Conservation (phyloP, 768 basidiomycete species). For the Termitomyces sp. region DNA sequence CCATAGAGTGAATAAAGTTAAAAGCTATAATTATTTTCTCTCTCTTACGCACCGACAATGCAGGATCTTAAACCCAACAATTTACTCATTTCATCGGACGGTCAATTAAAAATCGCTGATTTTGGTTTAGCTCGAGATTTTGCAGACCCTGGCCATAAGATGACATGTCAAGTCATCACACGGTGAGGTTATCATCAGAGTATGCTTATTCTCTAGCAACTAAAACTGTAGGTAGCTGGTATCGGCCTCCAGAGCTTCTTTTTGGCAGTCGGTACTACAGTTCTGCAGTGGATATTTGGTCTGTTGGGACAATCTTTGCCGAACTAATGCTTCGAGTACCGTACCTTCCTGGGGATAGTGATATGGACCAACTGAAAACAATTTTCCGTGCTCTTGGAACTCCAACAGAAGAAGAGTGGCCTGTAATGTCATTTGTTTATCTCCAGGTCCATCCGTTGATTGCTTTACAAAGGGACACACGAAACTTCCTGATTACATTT, state of each 20-base stretch:
- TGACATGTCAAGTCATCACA: conserved; percentile 99
- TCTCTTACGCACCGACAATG: neutral
- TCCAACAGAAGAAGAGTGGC: conserved; percentile 97
- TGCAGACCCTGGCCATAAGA: conserved; percentile 90
- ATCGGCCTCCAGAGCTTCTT: conserved; percentile 92
- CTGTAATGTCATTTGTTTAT: conserved; percentile 45
- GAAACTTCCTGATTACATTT: conserved; percentile 84
- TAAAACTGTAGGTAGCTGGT: conserved; percentile 65
- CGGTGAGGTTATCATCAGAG: conserved; percentile 48
- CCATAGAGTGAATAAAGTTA: conserved; percentile 62
- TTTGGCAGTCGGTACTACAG: conserved; percentile 90
- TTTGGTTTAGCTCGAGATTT: conserved; percentile 98
- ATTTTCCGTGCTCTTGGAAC: conserved; percentile 94
- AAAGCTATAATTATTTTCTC: neutral
- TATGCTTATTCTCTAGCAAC: neutral
- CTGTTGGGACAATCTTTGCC: conserved; percentile 95
- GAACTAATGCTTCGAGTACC: conserved; percentile 96
- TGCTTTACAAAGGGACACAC: conserved; percentile 65
- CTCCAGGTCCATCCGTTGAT: neutral
- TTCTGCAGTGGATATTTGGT: conserved; percentile 94
- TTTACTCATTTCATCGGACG: conserved; percentile 85
- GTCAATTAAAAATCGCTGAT: conserved; percentile 95
- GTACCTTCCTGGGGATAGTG: conserved; percentile 91
- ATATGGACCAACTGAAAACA: conserved; percentile 95
- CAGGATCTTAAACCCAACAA: conserved; percentile 99